Evolutionary conservation across 352 stramenopile genomes (phyloP), one percentile per base, ranked within the genome.

Genomic region (Aphanomyces invadans): DNA sequence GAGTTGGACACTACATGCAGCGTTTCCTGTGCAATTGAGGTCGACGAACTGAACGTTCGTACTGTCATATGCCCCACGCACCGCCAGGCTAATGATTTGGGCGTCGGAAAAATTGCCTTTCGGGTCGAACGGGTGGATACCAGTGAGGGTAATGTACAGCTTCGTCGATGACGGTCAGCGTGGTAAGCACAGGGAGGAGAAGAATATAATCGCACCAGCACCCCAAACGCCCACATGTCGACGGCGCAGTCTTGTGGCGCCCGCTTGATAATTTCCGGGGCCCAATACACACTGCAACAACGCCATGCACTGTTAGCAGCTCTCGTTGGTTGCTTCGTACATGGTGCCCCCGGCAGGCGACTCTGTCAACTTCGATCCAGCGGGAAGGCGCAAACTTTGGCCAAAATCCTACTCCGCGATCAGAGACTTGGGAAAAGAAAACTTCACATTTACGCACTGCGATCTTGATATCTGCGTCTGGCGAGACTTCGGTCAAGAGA

Each of bases 161-260:
- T 89, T 33, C 12, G 44, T 26, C 15, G 25, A 32, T 31, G 46
- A 23, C 74, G 44, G n/a, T 0, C 52, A 0, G 39, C 9, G 17
- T n/a, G 17, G 17, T 32, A 9, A 57, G n/a, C n/a, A n/a, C n/a
- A n/a, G n/a, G n/a, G n/a, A n/a, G n/a, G n/a, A n/a, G n/a, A n/a
- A n/a, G n/a, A 23, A n/a, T 52, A 21, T 3, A 11, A 70, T 19
- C 65, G 11, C 70, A 88, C 80, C 73, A 92, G 55, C 19, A 89
- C 79, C 9, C 83, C 83, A 62, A 92, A 90, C 2, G 83, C 79
- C 81, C 79, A 92, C 81, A 89, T 90, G 48, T 92, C 83, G 26
- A 89, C 81, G 12, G 72, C 73, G 68, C 85, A 80, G 64, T 88
- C 80, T 62, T 89, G 81, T 42, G 83, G 83, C 42, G 81, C 75